Evolutionary conservation across 2,329 filamentous ascomycete species (phyloP).

Genomic region (Rutstroemia sp.): DNA sequence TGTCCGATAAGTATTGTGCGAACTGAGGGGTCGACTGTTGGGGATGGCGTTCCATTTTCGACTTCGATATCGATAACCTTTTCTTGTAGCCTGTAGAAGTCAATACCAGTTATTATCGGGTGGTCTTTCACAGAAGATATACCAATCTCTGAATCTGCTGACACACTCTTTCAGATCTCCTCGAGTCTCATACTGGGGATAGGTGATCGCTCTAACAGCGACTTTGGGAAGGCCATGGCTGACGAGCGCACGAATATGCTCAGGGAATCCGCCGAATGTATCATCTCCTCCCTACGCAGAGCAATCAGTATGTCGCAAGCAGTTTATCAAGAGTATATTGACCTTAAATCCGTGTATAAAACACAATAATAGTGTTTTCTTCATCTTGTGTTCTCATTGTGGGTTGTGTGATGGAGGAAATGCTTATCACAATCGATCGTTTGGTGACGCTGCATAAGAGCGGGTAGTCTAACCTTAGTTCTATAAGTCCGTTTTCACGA

Average conservation of each 20-base stretch:
- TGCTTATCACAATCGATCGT: not conserved
- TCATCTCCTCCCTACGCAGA: conserved; percentile 58
- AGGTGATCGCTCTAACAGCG: conserved; percentile 60
- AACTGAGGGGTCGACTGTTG: conserved; percentile 80
- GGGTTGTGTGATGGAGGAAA: not conserved
- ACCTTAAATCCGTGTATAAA: conserved; percentile 89
- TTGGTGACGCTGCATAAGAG: not conserved
- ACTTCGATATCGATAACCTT: conserved; percentile 95
- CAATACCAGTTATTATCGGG: not conserved
- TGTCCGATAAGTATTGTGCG: conserved; percentile 78
- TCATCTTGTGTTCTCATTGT: conserved; percentile 41
- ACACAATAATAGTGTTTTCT: conserved; percentile 72
- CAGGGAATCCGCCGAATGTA: conserved; percentile 72
- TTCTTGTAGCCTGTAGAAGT: conserved; percentile 62
- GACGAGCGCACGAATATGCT: conserved; percentile 59
- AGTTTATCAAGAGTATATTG: conserved; percentile 3
- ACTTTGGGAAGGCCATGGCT: conserved; percentile 61
- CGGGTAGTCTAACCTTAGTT: too few relatives aligned
- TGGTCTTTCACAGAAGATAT: conserved; percentile 1
- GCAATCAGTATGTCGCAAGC: conserved; percentile 3
- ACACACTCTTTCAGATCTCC: conserved; percentile 69
- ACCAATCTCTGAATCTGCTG: conserved; percentile 68
- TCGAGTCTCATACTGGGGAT: conserved; percentile 75
- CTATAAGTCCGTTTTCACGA: too few relatives aligned
- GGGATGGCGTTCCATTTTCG: conserved; percentile 67